Evolutionary conservation across 345 rosid genomes (phyloP).

Genomic region (Passiflora organensis): DNA sequence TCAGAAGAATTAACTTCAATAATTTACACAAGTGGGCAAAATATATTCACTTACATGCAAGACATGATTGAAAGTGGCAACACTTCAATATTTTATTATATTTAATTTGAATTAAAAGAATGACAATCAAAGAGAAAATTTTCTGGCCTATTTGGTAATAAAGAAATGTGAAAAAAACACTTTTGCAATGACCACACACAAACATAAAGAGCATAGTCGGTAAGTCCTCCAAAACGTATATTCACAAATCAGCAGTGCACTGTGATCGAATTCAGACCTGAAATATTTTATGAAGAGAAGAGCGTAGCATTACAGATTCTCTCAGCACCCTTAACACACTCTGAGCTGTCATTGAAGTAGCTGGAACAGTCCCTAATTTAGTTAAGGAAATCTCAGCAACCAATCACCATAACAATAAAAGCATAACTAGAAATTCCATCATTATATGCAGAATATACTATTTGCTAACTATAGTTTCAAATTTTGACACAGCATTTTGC

Average conservation of each 20-base stretch:
- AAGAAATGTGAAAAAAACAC: no score
- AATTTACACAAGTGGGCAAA: no score
- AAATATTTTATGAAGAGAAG: conserved; percentile 49
- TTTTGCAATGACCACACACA: no score
- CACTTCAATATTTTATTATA: no score
- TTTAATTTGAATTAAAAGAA: no score
- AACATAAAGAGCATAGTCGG: no score
- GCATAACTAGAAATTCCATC: neutral
- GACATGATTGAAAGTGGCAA: no score
- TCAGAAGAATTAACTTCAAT: no score
- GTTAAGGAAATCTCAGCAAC: neutral
- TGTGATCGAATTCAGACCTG: conserved; percentile 33
- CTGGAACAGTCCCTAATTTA: conserved; percentile 19
- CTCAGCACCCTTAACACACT: conserved; percentile 56
- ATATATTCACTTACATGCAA: no score
- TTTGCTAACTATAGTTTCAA: neutral
- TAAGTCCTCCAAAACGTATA: no score
- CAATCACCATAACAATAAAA: neutral
- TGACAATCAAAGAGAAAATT: no score
- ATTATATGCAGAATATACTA: neutral
- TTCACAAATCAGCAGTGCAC: neutral
- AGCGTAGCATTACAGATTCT: conserved; percentile 61
- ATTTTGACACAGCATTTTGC: neutral
- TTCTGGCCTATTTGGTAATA: no score
- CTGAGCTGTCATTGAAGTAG: conserved; percentile 36